Evolutionary conservation across 192 early-diverging fungal species (phyloP).

Genomic region (Dimargaris cristalligena): DNA sequence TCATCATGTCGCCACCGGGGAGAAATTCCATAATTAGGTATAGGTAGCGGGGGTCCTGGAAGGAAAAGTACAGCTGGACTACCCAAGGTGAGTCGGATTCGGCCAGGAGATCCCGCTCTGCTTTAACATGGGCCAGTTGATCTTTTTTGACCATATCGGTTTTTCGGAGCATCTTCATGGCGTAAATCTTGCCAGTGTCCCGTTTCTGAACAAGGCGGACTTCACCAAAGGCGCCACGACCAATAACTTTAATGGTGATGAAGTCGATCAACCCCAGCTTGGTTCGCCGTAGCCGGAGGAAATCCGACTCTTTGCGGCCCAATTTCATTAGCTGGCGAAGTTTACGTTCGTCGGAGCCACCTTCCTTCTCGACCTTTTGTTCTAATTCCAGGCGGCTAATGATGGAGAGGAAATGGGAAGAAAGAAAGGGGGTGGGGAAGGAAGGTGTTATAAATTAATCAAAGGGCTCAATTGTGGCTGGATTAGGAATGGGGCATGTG

Average conservation of each 20-base stretch:
- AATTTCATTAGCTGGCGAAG: constrained; percentile 59
- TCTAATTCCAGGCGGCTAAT: constrained; percentile 63
- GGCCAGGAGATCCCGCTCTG: constrained; percentile 94
- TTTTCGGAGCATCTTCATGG: constrained; percentile 94
- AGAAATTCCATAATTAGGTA: constrained; percentile 99
- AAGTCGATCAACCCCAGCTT: constrained; percentile 85
- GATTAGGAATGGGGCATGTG: constrained; percentile 1
- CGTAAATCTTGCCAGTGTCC: constrained; percentile 95
- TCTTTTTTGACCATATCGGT: constrained; percentile 98
- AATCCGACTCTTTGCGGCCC: constrained; percentile 84
- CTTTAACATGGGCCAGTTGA: constrained; percentile 95
- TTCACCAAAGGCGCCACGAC: constrained; percentile 97
- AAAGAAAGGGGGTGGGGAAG: not conserved
- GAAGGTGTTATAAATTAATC: not conserved
- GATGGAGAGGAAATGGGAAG: not conserved
- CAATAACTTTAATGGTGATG: constrained; percentile 92
- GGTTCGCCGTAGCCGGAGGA: constrained; percentile 78
- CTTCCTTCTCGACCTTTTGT: constrained; percentile 48
- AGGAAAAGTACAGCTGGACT: constrained; percentile 94
- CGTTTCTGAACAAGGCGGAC: constrained; percentile 90
- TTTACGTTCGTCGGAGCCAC: constrained; percentile 76
- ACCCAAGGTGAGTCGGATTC: constrained; percentile 96
- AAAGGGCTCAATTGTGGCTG: constrained; percentile 1
- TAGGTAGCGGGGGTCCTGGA: constrained; percentile 84
- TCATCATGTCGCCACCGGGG: constrained; percentile 99